phyloP scores from a whole-genome alignment of 441 rosid genomes.

The Jatropha multifida region DNA sequence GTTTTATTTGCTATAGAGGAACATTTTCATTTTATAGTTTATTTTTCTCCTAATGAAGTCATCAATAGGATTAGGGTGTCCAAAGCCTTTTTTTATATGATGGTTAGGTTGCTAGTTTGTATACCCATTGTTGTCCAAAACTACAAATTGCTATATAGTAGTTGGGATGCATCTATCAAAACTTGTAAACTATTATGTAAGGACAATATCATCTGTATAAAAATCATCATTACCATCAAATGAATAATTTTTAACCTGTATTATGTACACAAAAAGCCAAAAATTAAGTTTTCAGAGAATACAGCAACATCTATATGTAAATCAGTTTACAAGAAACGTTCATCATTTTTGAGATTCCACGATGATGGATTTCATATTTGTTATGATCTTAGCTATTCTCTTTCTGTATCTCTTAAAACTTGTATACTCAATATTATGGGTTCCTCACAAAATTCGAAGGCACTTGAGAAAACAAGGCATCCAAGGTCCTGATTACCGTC shows the following conservation, averaged over 20 bases:
- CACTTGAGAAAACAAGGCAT: slow-evolving; percentile 41
- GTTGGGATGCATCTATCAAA: neutral
- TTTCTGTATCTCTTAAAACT: neutral
- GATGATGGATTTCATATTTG: neutral
- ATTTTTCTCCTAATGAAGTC: neutral
- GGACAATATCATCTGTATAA: neutral
- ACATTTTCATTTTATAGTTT: neutral
- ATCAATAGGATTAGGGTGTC: neutral
- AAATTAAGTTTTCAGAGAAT: neutral
- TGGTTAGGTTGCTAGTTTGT: neutral
- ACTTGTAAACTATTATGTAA: neutral
- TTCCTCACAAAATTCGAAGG: slow-evolving; percentile 47
- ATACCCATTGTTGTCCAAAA: neutral
- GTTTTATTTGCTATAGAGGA: neutral
- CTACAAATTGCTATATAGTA: neutral
- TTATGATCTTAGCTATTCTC: neutral
- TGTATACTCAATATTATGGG: slow-evolving; percentile 25
- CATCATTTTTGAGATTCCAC: neutral
- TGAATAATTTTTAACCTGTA: neutral
- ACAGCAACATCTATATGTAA: neutral
- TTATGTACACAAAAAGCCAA: neutral
- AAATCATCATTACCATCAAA: neutral
- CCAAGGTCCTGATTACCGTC: slow-evolving; percentile 47
- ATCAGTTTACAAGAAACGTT: neutral
- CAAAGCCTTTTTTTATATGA: neutral